Evolutionary conservation across 2,329 filamentous ascomycete species (phyloP).

Genomic region (Cordyceps javanica): DNA sequence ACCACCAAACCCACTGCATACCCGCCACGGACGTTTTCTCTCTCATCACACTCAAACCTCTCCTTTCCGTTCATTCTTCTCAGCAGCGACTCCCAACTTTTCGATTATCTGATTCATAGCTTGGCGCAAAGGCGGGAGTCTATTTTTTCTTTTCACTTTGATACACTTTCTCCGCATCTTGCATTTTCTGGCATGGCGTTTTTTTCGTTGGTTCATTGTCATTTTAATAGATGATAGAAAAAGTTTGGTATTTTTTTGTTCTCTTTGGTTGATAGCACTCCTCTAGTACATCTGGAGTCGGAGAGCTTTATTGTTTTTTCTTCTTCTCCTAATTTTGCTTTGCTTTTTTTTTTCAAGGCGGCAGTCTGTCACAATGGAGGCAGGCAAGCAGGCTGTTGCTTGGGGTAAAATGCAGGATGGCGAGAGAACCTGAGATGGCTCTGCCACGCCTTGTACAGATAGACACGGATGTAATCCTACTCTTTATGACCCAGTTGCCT

Average conservation of each 20-base stretch:
- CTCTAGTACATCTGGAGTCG: slow-evolving; percentile 6
- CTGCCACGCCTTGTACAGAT: slow-evolving; percentile 3
- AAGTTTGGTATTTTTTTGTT: neutral
- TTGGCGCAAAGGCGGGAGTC: slow-evolving; percentile 11
- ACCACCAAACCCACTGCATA: neutral
- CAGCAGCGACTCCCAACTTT: slow-evolving; percentile 12
- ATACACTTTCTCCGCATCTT: neutral
- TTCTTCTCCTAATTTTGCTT: neutral
- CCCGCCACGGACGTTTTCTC: neutral
- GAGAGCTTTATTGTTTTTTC: slow-evolving; percentile 4
- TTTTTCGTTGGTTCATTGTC: slow-evolving; percentile 7
- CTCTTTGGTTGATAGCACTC: slow-evolving; percentile 6
- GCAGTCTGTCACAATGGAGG: neutral
- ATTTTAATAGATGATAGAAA: slow-evolving; percentile 13
- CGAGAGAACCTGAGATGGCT: slow-evolving; percentile 7
- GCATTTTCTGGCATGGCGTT: slow-evolving; percentile 11
- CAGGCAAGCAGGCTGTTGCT: neutral
- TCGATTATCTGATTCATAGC: slow-evolving; percentile 11
- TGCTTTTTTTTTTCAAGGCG: neutral
- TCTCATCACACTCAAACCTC: neutral
- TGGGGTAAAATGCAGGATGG: slow-evolving; percentile 1
- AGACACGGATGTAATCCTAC: neutral
- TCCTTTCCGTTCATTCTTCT: neutral
- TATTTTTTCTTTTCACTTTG: neutral
- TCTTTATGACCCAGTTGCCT: neutral